Conservation (phyloP, 176 grass and related monocot species). For the Cenchrus purpureus region DNA sequence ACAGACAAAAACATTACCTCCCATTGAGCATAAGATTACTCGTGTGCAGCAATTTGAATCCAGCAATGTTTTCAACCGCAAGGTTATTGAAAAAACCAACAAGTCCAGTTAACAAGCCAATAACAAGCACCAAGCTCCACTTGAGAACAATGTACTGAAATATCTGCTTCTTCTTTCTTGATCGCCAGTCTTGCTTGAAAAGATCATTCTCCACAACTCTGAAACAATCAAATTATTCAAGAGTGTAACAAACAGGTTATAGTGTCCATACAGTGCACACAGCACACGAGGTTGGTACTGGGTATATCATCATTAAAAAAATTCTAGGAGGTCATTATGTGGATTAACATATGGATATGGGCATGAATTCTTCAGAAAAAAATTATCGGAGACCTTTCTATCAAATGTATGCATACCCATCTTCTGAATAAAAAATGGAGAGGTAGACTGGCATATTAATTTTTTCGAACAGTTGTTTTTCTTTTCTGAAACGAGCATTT, state of each 20-base stretch:
- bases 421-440: background rate
- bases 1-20: constrained; percentile 51
- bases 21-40: constrained; percentile 69
- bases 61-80: constrained; percentile 91
- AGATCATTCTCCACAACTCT: constrained; percentile 94
- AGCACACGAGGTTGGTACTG: background rate
- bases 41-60: constrained; percentile 69
- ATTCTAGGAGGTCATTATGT: background rate
- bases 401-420: background rate
- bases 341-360: background rate
- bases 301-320: background rate
- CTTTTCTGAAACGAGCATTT: background rate
- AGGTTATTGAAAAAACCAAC: constrained; percentile 93
- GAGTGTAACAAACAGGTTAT: background rate
- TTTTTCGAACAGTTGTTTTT: background rate
- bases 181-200: constrained; percentile 91
- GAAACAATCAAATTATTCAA: constrained; percentile 29
- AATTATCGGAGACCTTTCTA: background rate
- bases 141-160: constrained; percentile 89
- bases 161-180: constrained; percentile 78
- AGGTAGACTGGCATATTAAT: background rate
- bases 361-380: background rate
- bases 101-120: constrained; percentile 70
- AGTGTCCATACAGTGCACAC: background rate
- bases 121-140: constrained; percentile 82